phyloP scores from a whole-genome alignment of 805 yeast genomes.

The Yarrowia keelungensis region DNA sequence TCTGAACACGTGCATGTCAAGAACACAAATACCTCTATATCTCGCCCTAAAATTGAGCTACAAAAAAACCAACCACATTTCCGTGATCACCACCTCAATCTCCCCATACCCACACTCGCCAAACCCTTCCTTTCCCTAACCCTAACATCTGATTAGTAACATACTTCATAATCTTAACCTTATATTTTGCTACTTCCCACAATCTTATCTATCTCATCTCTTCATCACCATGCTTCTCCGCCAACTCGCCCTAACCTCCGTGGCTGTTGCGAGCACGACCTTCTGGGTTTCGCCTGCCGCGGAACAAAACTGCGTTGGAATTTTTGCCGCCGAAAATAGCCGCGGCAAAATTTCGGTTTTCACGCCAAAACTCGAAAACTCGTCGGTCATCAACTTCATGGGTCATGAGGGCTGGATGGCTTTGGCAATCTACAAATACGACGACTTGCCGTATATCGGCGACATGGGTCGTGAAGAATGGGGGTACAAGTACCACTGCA shows the following conservation, averaged over 20 bases:
- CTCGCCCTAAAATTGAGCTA: too few species aligned
- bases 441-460: constrained; percentile 11
- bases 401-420: constrained; percentile 39
- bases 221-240: neutral
- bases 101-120: too few species aligned
- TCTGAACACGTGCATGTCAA: too few species aligned
- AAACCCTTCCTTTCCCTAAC: too few species aligned
- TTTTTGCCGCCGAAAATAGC: neutral
- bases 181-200: too few species aligned
- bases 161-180: too few species aligned
- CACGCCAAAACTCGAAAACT: constrained; percentile 9
- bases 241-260: neutral
- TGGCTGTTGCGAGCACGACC: neutral
- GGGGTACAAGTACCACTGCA: constrained; percentile 37
- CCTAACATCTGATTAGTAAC: too few species aligned
- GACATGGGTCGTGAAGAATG: constrained; percentile 18
- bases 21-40: too few species aligned
- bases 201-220: constrained; percentile 32
- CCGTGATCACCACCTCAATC: too few species aligned
- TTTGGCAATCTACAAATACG: constrained; percentile 25
- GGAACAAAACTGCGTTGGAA: constrained; percentile 27
- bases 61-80: too few species aligned
- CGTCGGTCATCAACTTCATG: constrained; percentile 22
- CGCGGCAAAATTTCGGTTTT: neutral
- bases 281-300: constrained; percentile 10